Conservation (phyloP, 2,329 filamentous ascomycete genomes). For the Diplodia intermedia region DNA sequence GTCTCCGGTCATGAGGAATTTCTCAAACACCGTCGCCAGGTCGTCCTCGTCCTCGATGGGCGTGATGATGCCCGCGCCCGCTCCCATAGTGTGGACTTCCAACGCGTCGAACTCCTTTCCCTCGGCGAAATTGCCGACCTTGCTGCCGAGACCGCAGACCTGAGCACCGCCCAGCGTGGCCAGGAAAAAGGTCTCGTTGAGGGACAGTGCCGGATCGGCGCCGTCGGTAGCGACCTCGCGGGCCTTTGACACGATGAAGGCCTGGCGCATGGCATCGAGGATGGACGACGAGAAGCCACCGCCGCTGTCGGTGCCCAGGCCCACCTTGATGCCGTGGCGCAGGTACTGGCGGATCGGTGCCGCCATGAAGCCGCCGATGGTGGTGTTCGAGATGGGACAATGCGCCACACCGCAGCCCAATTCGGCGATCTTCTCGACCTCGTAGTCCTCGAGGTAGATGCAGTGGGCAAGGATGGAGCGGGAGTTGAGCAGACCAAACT, state of each 20-base stretch:
- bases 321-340: conserved; percentile 66
- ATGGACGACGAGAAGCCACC: conserved; percentile 69
- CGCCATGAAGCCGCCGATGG: conserved; percentile 62
- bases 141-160: conserved; percentile 62
- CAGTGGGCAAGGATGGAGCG: conserved; percentile 71
- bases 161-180: conserved; percentile 67
- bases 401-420: conserved; percentile 67
- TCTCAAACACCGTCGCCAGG: conserved; percentile 61
- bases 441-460: conserved; percentile 65
- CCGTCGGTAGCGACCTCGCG: conserved; percentile 44
- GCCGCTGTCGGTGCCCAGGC: conserved; percentile 69
- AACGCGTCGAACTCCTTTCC: conserved; percentile 70
- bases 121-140: conserved; percentile 63
- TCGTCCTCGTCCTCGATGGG: conserved; percentile 61
- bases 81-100: conserved; percentile 57
- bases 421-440: conserved; percentile 57
- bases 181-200: conserved; percentile 59
- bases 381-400: conserved; percentile 69
- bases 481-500: conserved; percentile 61
- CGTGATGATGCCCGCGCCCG: conserved; percentile 41
- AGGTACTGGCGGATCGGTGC: conserved; percentile 67
- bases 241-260: conserved; percentile 59
- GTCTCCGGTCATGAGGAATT: conserved; percentile 71
- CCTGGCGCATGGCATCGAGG: conserved; percentile 64
- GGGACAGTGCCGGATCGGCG: conserved; percentile 44